These are phyloP conservation scores for Fraxinus cuspidata DNA, from an alignment of 257 asterid species.

Conservation along the genomic window DNA sequence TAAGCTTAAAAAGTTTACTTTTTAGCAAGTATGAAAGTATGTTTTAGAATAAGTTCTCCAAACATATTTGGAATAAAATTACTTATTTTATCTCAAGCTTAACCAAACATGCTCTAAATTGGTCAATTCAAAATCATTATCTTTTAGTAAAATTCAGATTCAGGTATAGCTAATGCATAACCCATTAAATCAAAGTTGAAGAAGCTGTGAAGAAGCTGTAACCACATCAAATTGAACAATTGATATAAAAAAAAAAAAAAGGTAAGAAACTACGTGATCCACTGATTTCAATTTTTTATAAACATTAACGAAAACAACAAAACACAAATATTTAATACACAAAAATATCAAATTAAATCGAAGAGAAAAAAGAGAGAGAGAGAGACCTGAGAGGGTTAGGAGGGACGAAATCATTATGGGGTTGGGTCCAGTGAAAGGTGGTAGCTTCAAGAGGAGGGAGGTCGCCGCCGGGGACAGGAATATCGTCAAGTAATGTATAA, in stretches of 20 bases:
- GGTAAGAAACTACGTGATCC: background rate
- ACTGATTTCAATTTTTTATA: background rate
- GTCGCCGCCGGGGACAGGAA: conserved; percentile 32
- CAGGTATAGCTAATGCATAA: background rate
- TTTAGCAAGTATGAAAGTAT: background rate
- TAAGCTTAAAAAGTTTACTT: background rate
- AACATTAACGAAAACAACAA: background rate
- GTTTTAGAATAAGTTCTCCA: background rate
- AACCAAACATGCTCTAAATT: background rate
- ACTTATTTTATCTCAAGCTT: background rate
- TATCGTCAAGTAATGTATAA: conserved; percentile 44
- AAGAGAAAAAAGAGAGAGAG: background rate
- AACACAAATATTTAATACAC: background rate
- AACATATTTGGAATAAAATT: background rate
- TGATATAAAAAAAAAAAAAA: background rate
- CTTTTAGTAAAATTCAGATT: background rate
- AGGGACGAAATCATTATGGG: conserved; percentile 26
- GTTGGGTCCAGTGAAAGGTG: conserved; percentile 37
- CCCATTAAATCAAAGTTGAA: background rate
- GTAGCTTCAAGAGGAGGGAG: conserved; percentile 37
- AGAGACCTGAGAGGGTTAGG: conserved; percentile 39
- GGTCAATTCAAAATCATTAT: background rate
- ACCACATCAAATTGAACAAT: background rate
- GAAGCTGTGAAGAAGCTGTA: background rate
- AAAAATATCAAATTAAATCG: background rate